phyloP scores from a whole-genome alignment of 2,329 filamentous ascomycete species.

The Rutstroemia sp. region DNA sequence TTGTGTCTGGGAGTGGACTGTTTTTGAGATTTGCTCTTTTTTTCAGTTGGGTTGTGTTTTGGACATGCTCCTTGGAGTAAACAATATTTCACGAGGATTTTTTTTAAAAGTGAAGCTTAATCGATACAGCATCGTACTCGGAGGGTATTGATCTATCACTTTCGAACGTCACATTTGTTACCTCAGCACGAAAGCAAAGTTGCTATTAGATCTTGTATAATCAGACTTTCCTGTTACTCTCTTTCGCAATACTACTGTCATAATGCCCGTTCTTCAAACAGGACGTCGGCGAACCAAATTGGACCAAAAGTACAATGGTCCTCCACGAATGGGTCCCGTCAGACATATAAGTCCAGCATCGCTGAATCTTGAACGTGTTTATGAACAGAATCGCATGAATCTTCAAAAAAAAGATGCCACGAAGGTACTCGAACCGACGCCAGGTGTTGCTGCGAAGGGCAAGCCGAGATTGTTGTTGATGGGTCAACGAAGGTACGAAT shows the following conservation, averaged over 20 bases:
- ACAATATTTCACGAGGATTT: neutral
- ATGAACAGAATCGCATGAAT: slow-evolving; percentile 51
- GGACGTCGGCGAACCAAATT: slow-evolving; percentile 25
- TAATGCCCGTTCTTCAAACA: slow-evolving; percentile 24
- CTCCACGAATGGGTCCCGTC: slow-evolving; percentile 30
- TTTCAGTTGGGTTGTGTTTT: neutral
- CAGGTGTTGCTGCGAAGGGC: slow-evolving; percentile 43
- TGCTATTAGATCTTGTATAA: slow-evolving; percentile 11
- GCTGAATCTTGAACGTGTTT: slow-evolving; percentile 57
- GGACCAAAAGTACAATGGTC: slow-evolving; percentile 26
- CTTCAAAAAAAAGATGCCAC: slow-evolving; percentile 40
- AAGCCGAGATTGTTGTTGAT: slow-evolving; percentile 87
- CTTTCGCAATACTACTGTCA: slow-evolving; percentile 4
- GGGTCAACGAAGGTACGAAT: slow-evolving; percentile 79
- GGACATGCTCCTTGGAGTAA: neutral
- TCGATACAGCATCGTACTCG: neutral
- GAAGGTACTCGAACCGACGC: slow-evolving; percentile 38
- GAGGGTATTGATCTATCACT: neutral
- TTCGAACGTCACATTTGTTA: neutral
- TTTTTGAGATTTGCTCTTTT: neutral
- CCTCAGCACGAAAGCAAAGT: slow-evolving; percentile 16
- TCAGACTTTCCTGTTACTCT: slow-evolving; percentile 1
- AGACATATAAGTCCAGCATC: slow-evolving; percentile 47
- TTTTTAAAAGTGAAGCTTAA: neutral
- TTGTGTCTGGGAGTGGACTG: neutral